Conservation (phyloP, 2,329 filamentous ascomycete genomes). For the Pyrenochaeta sp. region DNA sequence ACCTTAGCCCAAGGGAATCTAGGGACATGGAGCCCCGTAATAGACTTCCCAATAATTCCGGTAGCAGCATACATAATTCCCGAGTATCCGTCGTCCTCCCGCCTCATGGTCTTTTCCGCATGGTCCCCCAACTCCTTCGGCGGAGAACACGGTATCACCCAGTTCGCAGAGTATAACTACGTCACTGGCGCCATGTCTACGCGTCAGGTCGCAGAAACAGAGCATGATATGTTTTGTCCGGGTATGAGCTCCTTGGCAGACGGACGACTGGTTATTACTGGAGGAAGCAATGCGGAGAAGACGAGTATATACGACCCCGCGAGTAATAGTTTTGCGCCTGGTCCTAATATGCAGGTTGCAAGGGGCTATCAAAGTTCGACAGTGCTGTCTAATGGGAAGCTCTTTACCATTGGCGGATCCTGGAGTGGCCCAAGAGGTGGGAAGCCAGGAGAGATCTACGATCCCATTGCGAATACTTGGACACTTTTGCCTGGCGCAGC, state of each 20-base stretch:
- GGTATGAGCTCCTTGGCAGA: slow-evolving; percentile 27
- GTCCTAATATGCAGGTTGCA: slow-evolving; percentile 24
- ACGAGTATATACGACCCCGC: slow-evolving; percentile 27
- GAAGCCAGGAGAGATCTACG: slow-evolving; percentile 28
- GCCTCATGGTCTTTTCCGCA: slow-evolving; percentile 29
- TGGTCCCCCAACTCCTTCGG: slow-evolving; percentile 22
- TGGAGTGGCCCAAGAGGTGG: slow-evolving; percentile 20
- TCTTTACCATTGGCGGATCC: slow-evolving; percentile 32
- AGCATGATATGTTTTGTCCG: slow-evolving; percentile 35
- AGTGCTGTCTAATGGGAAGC: slow-evolving; percentile 23
- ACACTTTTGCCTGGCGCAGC: slow-evolving; percentile 24
- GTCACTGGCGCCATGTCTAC: slow-evolving; percentile 18
- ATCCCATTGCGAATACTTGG: slow-evolving; percentile 21
- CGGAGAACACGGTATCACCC: slow-evolving; percentile 22
- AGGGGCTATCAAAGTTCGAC: slow-evolving; percentile 28
- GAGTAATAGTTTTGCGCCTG: slow-evolving; percentile 19
- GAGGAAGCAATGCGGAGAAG: slow-evolving; percentile 26
- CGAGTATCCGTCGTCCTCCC: slow-evolving; percentile 23
- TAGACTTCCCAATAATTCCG: slow-evolving; percentile 29
- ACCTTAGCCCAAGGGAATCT: slow-evolving; percentile 8
- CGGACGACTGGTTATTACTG: slow-evolving; percentile 27
- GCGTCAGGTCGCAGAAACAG: slow-evolving; percentile 25
- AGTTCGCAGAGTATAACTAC: slow-evolving; percentile 30
- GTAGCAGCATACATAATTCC: slow-evolving; percentile 32
- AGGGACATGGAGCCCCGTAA: slow-evolving; percentile 24